phyloP scores from a whole-genome alignment of 1,284 basidiomycete species.

The Papiliotrema nemorosa region DNA sequence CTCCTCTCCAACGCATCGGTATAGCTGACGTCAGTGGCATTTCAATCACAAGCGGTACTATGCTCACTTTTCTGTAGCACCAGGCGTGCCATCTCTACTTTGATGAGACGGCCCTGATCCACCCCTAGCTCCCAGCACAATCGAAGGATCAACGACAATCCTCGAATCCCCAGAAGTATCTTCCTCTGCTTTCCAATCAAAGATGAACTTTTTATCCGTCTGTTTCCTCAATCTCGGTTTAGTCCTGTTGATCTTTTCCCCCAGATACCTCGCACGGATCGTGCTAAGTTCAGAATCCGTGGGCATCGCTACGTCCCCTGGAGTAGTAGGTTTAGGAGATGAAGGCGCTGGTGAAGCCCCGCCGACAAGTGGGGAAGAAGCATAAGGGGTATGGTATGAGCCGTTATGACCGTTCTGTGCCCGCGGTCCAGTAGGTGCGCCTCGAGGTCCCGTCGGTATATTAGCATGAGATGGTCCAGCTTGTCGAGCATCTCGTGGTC shows the following conservation, averaged over 20 bases:
- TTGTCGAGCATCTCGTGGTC: conserved; percentile 4
- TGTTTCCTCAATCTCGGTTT: conserved; percentile 89
- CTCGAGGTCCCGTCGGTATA: conserved; percentile 28
- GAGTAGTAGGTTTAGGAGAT: conserved; percentile 14
- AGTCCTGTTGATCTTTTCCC: conserved; percentile 65
- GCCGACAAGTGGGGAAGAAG: conserved; percentile 9
- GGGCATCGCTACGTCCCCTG: conserved; percentile 35
- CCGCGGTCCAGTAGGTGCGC: conserved; percentile 27
- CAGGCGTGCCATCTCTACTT: conserved; percentile 1
- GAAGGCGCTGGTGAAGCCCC: conserved; percentile 12
- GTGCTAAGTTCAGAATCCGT: conserved; percentile 69
- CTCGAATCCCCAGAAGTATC: conserved; percentile 64
- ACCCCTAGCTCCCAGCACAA: conserved; percentile 71
- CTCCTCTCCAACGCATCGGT: conserved; percentile 77
- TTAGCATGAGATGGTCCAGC: conserved; percentile 2
- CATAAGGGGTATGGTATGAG: neutral
- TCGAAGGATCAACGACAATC: conserved; percentile 59
- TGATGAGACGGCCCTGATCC: conserved; percentile 55
- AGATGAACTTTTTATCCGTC: conserved; percentile 87
- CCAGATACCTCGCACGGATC: conserved; percentile 83
- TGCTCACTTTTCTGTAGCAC: neutral
- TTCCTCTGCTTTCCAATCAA: conserved; percentile 94
- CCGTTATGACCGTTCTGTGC: conserved; percentile 8
- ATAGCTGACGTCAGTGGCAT: conserved; percentile 50
- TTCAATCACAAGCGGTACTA: neutral